These are phyloP conservation scores for Lactarius sanguifluus DNA, from an alignment of 768 basidiomycete species.

Conservation along the genomic window DNA sequence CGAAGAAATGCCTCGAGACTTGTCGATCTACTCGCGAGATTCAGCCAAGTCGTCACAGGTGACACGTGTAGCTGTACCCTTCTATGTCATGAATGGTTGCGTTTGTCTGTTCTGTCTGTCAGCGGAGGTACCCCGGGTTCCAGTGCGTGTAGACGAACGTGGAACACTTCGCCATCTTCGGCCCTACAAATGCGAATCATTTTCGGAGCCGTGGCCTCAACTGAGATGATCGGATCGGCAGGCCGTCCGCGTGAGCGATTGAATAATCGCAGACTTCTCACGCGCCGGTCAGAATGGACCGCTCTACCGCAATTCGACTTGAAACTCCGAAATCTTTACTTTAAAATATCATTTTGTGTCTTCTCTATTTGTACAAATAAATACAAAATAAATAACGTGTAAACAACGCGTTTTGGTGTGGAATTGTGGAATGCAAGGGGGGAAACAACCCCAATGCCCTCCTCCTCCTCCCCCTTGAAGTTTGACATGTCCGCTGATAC, in stretches of 20 bases:
- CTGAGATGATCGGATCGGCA: background rate
- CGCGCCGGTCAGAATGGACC: too few species aligned
- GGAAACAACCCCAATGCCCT: too few species aligned
- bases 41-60: constrained; percentile 4
- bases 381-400: too few species aligned
- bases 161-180: constrained; percentile 41
- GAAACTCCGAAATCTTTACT: too few species aligned
- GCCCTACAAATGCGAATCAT: constrained; percentile 44
- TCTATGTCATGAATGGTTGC: constrained; percentile 73
- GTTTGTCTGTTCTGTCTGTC: constrained; percentile 44
- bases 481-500: too few species aligned
- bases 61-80: constrained; percentile 45
- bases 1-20: constrained; percentile 69
- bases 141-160: constrained; percentile 30
- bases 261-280: too few species aligned
- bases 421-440: too few species aligned
- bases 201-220: background rate
- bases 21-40: constrained; percentile 47
- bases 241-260: background rate
- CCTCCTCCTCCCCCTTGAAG: too few species aligned
- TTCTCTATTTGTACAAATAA: too few species aligned
- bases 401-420: too few species aligned
- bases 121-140: background rate
- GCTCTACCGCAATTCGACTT: too few species aligned
- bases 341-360: too few species aligned